Conservation (phyloP, 495 filamentous ascomycete species). For the Massariosphaeria phaeospora region DNA sequence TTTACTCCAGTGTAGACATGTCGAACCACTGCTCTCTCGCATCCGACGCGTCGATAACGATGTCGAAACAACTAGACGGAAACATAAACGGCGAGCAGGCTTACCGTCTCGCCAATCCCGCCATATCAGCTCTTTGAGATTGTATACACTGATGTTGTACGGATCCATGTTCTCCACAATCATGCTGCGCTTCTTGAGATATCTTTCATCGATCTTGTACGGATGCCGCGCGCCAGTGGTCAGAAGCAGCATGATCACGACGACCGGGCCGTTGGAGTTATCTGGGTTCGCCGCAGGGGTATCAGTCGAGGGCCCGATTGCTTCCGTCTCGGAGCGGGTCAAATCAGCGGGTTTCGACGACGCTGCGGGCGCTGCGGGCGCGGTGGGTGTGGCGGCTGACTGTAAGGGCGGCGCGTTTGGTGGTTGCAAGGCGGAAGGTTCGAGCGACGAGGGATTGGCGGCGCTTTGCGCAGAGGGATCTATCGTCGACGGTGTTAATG, state of each 20-base stretch:
- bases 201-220: slow-evolving; percentile 80
- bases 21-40: no score
- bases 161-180: slow-evolving; percentile 73
- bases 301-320: slow-evolving; percentile 42
- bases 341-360: slow-evolving; percentile 18
- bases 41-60: no score
- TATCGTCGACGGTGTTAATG: slow-evolving; percentile 15
- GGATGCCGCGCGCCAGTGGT: slow-evolving; percentile 78
- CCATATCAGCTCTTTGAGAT: slow-evolving; percentile 85
- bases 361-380: neutral
- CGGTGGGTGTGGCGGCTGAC: neutral
- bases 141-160: slow-evolving; percentile 83
- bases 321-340: slow-evolving; percentile 35
- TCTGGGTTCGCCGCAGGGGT: slow-evolving; percentile 26
- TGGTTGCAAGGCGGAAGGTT: neutral
- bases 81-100: neutral
- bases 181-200: slow-evolving; percentile 71
- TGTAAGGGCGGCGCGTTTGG: neutral
- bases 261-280: slow-evolving; percentile 32
- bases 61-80: neutral
- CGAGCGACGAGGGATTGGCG: neutral
- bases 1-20: neutral
- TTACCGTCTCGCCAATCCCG: slow-evolving; percentile 76
- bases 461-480: neutral
- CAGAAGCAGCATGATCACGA: slow-evolving; percentile 67